Evolutionary conservation across 108 stramenopile species (phyloP), one percentile per base, ranked within the genome.

Genomic region (Nitzschia sp.): DNA sequence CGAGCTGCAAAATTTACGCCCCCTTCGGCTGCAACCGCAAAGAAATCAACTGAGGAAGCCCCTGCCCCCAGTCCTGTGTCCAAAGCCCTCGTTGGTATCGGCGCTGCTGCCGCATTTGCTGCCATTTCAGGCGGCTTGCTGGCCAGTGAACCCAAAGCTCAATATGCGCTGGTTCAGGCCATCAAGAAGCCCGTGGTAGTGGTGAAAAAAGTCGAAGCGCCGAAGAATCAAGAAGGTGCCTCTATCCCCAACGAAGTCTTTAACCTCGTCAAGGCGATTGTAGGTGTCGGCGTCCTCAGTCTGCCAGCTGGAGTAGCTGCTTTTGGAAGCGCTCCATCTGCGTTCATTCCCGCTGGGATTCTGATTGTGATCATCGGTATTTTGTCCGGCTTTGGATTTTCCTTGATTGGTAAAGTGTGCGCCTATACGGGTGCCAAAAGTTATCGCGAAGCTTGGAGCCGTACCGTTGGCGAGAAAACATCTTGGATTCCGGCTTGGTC

Each of bases 231-330:
- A 21, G 77, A 78, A 6, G 77, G 85, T 49, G 87, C 90, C 26
- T 79, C 83, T 53, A 85, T 88, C 59, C 77, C 79, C 47, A 84
- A 70, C 58, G 84, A 90, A 56, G 75, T 90, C 46, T 90, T 96
- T 78, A 96, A 95, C 68, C 80, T 97, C 47, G 94, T 93, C 64
- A 97, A 97, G 90, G 90, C 86, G 49, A 85, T 96, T 65, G 89
- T 94, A 25, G 97, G 97, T 23, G 95, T 94, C 18, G 96, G 97
- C 11, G 94, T 95, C 30, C 83, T 97, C 13, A 79, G 89, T 63
- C 80, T 97, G 49, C 97, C 97, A 23, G 91, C 88, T 34, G 97
- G 96, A 24, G 87, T 96, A 36, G 97, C 97, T 17, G 92, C 97
- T 1, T 98, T 95, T 79, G 91, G 89, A 19, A 81, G 90, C 75